Base-by-base conservation (phyloP, 2,329 filamentous ascomycete genomes). In the Fusarium siculi region DNA sequence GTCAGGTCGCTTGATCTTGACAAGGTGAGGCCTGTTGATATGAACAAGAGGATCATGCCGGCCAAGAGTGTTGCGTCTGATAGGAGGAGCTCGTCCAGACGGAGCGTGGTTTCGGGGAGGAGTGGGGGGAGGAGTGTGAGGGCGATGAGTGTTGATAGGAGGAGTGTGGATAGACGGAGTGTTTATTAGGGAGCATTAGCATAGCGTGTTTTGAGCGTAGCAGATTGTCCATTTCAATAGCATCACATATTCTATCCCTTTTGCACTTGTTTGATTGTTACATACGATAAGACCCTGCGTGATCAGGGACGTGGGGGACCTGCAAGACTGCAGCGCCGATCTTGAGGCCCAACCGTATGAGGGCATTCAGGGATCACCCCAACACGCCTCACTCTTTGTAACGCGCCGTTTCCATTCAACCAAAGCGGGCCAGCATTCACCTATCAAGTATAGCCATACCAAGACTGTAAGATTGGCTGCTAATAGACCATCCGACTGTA, bases 1-100 rank as follows among this genome's bases (percentile, higher is more conserved):
- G 55, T 60, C 3, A 58, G 75, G 7, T 73, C 64, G 32, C 42
- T 72, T 3, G 72, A 74, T 14, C 57, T 73, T 4, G 65, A 74
- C 28, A 66, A 39, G 18, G 10, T 59, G 23, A 52, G 46, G 12
- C 52, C 66, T 5, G 18, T 69, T 9, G 58, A 69, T 14, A 30
- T 64, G 52, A 69, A 37, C 11, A 65, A 57, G 32, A 53, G 65
- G n/a, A 69, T 69, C 32, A 58, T 65, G 59, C 58, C 66, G 5
- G 44, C 66, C 0, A 69, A 44, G 32, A 70, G 58, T 3, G 52
- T 70, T 4, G 43, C 15, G 7, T 55, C 63, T 6, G 63, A 47
- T 6, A 62, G 63, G 16, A 55, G 52, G 5, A 54, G 66, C 4
- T 53, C 52, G 0, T 65, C 66, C 14, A 58, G 57, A 2, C 34